Evolutionary conservation across 2,329 filamentous ascomycete genomes (phyloP).

Genomic region (Clathrospora elynae): DNA sequence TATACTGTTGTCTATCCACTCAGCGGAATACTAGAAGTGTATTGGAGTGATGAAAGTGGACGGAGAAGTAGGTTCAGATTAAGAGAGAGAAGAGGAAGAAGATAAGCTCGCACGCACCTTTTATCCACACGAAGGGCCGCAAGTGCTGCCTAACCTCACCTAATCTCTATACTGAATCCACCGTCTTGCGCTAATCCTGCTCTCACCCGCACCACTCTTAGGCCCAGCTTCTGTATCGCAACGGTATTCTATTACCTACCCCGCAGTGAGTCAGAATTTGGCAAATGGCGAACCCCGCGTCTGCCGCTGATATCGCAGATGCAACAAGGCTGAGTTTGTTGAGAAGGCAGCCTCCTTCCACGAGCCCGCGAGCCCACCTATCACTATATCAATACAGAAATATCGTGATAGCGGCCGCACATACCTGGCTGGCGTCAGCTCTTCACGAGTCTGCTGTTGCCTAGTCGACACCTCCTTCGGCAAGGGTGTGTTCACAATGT

Average conservation of each 20-base stretch:
- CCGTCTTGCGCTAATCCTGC: constrained; percentile 1
- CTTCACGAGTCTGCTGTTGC: constrained; percentile 15
- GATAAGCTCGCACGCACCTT: constrained; percentile 14
- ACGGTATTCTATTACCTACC: constrained; percentile 13
- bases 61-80: neutral
- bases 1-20: neutral
- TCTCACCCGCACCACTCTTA: constrained; percentile 7
- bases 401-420: constrained; percentile 3
- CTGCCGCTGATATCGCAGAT: constrained; percentile 1
- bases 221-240: constrained; percentile 8
- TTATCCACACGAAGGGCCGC: constrained; percentile 18
- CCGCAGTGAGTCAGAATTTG: constrained; percentile 8
- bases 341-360: constrained; percentile 3
- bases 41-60: neutral
- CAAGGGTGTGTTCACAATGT: constrained; percentile 2
- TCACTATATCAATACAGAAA: constrained; percentile 3
- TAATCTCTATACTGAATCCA: neutral
- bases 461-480: constrained; percentile 9
- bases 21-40: neutral
- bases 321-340: constrained; percentile 14
- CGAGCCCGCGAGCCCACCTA: constrained; percentile 1
- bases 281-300: constrained; percentile 12
- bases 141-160: constrained; percentile 10
- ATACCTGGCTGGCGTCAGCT: constrained; percentile 20
- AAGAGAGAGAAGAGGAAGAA: constrained; percentile 2